Conservation (phyloP, 768 basidiomycete species). For the Termitomyces sp. region DNA sequence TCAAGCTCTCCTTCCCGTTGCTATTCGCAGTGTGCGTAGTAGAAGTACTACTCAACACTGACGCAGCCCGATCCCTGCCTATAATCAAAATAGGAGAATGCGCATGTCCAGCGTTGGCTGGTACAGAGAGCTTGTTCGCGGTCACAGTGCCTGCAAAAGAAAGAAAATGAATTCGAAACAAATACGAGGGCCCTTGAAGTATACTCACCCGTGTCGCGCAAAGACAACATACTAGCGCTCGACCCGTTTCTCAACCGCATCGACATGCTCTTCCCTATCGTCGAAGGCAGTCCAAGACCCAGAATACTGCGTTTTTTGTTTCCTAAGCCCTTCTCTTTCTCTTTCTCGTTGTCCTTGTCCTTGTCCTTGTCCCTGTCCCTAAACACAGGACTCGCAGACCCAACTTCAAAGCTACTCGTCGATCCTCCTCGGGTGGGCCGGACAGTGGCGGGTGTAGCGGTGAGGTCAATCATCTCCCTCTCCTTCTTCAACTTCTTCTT, state of each 20-base stretch:
- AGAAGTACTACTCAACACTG: too few species aligned
- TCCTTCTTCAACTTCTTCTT: slow-evolving; percentile 27
- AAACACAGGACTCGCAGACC: slow-evolving; percentile 43
- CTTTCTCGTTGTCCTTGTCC: slow-evolving; percentile 11
- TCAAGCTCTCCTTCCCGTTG: slow-evolving; percentile 26
- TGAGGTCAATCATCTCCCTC: slow-evolving; percentile 18
- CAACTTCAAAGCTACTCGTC: slow-evolving; percentile 66
- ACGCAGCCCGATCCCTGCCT: not conserved
- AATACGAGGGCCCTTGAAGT: too few species aligned
- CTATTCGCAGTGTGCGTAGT: too few species aligned
- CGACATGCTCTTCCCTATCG: slow-evolving; percentile 30
- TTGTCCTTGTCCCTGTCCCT: not conserved
- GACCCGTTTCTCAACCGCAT: slow-evolving; percentile 39
- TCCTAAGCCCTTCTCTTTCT: slow-evolving; percentile 34
- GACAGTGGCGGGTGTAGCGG: slow-evolving; percentile 6
- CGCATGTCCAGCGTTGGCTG: slow-evolving; percentile 22
- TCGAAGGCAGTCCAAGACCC: slow-evolving; percentile 60
- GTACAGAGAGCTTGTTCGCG: slow-evolving; percentile 30
- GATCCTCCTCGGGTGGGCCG: slow-evolving; percentile 26
- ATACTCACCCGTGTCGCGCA: too few species aligned
- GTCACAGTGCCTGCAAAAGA: not conserved
- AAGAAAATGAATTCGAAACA: too few species aligned
- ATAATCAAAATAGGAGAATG: not conserved
- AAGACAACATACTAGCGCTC: slow-evolving; percentile 19
- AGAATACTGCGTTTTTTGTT: slow-evolving; percentile 63